A percentile compares a stretch with the other conserved stretches of the same genome.
phyloP scores from a whole-genome alignment of 164 flowering plant genomes.

The Kalanchoe fedtschenkoi region DNA sequence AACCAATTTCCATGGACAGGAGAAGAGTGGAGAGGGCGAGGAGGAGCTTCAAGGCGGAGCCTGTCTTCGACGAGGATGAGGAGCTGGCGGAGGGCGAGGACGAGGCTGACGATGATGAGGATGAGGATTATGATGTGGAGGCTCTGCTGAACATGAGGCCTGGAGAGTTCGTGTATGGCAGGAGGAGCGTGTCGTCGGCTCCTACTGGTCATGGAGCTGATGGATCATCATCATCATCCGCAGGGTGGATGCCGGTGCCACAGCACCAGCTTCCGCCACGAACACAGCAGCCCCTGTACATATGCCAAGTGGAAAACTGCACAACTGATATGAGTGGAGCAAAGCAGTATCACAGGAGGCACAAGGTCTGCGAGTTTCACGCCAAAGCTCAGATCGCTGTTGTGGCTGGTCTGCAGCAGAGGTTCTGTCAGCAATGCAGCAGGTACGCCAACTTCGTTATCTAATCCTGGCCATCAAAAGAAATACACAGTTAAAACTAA shows the following conservation, averaged over 20 bases:
- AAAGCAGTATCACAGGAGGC: background rate
- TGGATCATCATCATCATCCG: conserved; percentile 7
- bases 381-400: background rate
- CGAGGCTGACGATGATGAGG: conserved; percentile 27
- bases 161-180: conserved; percentile 24
- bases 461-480: background rate
- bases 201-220: conserved; percentile 7
- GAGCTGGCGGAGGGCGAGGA: conserved; percentile 13
- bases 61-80: conserved; percentile 18
- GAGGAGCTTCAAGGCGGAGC: conserved; percentile 21
- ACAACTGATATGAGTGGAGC: conserved; percentile 30
- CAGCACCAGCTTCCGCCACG: conserved; percentile 12
- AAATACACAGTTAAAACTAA: background rate
- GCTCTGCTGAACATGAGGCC: conserved; percentile 22
- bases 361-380: background rate
- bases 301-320: conserved; percentile 71
- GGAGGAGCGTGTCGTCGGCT: conserved; percentile 16
- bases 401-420: background rate
- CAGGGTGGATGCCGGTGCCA: conserved; percentile 10
- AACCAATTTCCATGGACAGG: conserved; percentile 17
- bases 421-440: background rate
- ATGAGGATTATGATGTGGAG: conserved; percentile 19
- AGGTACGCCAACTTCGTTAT: background rate
- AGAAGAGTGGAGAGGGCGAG: conserved; percentile 22
- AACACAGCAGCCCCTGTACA: background rate